Percentiles rank a stretch among this genome's conserved stretches.
These are phyloP conservation scores for Lichina pygmaea DNA, from an alignment of 495 filamentous ascomycete genomes.

Conservation along the genomic window DNA sequence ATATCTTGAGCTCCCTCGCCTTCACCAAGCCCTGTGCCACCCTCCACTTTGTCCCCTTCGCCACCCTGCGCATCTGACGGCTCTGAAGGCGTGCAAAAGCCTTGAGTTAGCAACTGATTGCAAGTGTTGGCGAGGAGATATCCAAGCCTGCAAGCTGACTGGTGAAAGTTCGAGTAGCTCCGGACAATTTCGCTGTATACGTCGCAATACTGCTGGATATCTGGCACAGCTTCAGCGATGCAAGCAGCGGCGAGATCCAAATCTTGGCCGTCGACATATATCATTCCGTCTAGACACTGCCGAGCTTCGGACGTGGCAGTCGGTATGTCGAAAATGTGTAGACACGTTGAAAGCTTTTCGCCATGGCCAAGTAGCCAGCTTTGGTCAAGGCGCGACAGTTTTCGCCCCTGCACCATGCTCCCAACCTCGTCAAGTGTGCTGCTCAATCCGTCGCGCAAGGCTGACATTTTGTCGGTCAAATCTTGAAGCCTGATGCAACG, in stretches of 20 bases:
- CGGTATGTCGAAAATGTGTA: constrained; percentile 16
- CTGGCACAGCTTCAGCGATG: constrained; percentile 18
- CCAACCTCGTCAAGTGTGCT: constrained; percentile 48
- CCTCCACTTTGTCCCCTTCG: constrained; percentile 51
- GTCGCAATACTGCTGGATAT: constrained; percentile 42
- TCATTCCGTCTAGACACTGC: too few relatives aligned
- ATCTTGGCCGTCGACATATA: too few relatives aligned
- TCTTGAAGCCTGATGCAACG: constrained; percentile 9
- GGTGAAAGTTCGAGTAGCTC: constrained; percentile 29
- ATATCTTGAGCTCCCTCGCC: constrained; percentile 91
- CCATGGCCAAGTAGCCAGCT: constrained; percentile 37
- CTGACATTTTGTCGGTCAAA: constrained; percentile 31
- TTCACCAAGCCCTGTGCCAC: constrained; percentile 89
- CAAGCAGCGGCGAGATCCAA: too few relatives aligned
- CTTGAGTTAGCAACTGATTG: constrained; percentile 44
- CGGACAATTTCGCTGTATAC: constrained; percentile 25
- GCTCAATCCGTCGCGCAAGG: constrained; percentile 34
- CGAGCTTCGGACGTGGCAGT: too few relatives aligned
- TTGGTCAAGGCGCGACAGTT: constrained; percentile 26
- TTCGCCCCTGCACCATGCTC: constrained; percentile 16
- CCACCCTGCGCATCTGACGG: constrained; percentile 36
- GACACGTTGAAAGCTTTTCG: constrained; percentile 21
- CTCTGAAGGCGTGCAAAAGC: constrained; percentile 75
- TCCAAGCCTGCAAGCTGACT: constrained; percentile 41
- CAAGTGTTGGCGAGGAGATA: constrained; percentile 52